Percentiles rank a stretch among this genome's conserved stretches.
Evolutionary conservation across 768 basidiomycete species (phyloP).

Genomic region (Gymnopilus junonius): DNA sequence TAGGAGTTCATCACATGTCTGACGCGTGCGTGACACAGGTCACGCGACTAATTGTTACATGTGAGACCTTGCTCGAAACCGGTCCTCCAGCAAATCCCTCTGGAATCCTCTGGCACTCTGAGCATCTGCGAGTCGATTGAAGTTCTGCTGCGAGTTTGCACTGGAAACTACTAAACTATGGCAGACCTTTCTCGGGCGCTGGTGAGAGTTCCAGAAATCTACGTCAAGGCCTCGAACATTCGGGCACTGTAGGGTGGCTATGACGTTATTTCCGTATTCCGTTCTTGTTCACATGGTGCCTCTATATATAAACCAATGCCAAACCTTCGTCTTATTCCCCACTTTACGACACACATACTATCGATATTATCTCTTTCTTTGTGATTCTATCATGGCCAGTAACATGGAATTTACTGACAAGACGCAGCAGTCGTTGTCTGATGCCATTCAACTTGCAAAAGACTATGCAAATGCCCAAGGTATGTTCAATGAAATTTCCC

Average conservation of each 20-base stretch:
- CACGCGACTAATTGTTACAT: background rate
- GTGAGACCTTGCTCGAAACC: background rate
- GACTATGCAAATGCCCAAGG: slow-evolving; percentile 86
- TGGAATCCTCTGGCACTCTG: background rate
- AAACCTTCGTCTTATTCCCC: background rate
- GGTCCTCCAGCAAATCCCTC: background rate
- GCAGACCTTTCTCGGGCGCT: background rate
- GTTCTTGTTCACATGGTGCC: background rate
- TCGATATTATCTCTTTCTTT: background rate
- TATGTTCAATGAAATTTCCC: slow-evolving; percentile 30
- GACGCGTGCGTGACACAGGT: background rate
- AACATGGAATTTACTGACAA: slow-evolving; percentile 89
- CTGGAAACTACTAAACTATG: background rate
- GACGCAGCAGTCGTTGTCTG: slow-evolving; percentile 68
- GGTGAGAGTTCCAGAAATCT: background rate
- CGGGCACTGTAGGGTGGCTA: background rate
- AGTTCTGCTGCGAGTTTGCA: background rate
- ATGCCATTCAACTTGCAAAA: slow-evolving; percentile 80
- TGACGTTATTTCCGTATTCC: background rate
- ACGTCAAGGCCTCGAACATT: background rate
- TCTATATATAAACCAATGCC: background rate
- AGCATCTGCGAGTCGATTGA: too few species aligned
- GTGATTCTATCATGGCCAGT: slow-evolving; percentile 43
- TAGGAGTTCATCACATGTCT: background rate
- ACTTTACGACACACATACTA: background rate